A percentile compares a stretch with the other conserved stretches of the same genome.
Conservation (phyloP, 495 filamentous ascomycete genomes). For the Aspergillus sclerotioniger region DNA sequence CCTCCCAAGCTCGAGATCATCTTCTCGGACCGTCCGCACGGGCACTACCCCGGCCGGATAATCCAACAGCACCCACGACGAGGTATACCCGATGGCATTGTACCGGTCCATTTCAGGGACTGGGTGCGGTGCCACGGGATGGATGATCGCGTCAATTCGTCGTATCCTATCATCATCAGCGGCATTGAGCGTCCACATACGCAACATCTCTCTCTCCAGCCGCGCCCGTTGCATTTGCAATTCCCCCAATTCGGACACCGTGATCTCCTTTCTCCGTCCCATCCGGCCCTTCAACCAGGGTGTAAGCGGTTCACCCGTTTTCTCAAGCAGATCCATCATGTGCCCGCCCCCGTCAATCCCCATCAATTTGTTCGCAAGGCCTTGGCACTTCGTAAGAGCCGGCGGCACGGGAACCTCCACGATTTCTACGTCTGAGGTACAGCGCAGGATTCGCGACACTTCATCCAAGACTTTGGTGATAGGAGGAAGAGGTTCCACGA, state of each 20-base stretch:
- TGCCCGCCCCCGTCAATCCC: slow-evolving; percentile 50
- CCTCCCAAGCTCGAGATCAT: slow-evolving; percentile 48
- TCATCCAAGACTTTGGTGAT: slow-evolving; percentile 53
- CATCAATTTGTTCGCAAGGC: slow-evolving; percentile 57
- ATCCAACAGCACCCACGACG: slow-evolving; percentile 59
- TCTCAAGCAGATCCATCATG: slow-evolving; percentile 55
- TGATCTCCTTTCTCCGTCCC: slow-evolving; percentile 38
- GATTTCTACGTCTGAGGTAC: slow-evolving; percentile 47
- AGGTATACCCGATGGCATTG: slow-evolving; percentile 61
- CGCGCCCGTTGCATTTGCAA: slow-evolving; percentile 48
- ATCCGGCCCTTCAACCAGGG: slow-evolving; percentile 56
- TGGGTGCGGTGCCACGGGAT: slow-evolving; percentile 58
- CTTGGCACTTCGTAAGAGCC: slow-evolving; percentile 50
- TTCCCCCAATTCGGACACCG: slow-evolving; percentile 43
- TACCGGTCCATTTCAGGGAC: slow-evolving; percentile 63
- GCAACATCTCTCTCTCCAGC: slow-evolving; percentile 54
- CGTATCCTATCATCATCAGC: slow-evolving; percentile 22
- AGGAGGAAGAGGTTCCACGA: slow-evolving; percentile 59
- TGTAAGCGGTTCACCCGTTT: slow-evolving; percentile 54
- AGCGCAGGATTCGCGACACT: slow-evolving; percentile 42
- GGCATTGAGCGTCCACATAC: slow-evolving; percentile 48
- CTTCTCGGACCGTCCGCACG: slow-evolving; percentile 45
- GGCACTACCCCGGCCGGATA: slow-evolving; percentile 60
- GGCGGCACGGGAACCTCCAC: slow-evolving; percentile 51
- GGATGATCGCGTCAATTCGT: slow-evolving; percentile 54